Percentiles rank a stretch among this genome's conserved stretches.
phyloP scores from a whole-genome alignment of 192 early-diverging fungal genomes.

The Backusella macrospora region DNA sequence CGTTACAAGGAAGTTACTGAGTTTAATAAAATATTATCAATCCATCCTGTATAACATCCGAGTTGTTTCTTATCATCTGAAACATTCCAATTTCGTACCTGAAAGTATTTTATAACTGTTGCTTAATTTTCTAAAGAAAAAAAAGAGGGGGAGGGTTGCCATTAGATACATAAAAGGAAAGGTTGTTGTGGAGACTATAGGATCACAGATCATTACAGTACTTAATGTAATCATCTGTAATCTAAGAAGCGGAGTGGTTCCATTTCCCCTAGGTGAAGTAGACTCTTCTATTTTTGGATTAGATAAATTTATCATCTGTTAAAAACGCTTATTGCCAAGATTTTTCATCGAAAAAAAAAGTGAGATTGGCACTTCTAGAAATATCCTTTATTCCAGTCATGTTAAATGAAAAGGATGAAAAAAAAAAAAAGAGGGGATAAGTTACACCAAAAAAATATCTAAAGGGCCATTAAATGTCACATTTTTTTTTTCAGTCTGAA shows the following conservation, averaged over 20 bases:
- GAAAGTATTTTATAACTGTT: background rate
- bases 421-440: background rate
- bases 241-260: constrained; percentile 46
- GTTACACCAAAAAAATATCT: background rate
- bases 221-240: constrained; percentile 52
- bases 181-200: constrained; percentile 67
- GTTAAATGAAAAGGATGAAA: no score
- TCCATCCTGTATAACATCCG: constrained; percentile 79
- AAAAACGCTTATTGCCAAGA: no score
- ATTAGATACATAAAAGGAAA: constrained; percentile 89
- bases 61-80: constrained; percentile 74
- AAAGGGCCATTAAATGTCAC: background rate
- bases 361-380: no score
- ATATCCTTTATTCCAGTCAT: no score
- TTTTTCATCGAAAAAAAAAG: no score
- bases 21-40: constrained; percentile 37
- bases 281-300: background rate
- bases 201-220: constrained; percentile 61
- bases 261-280: background rate
- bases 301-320: no score
- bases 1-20: no score
- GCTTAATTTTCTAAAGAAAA: background rate
- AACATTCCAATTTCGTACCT: constrained; percentile 69
- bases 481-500: background rate
- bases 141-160: constrained; percentile 50